Evolutionary conservation across 163 green algal species (phyloP), one percentile per base, ranked within the genome.

Genomic region (Dunaliella salina): DNA sequence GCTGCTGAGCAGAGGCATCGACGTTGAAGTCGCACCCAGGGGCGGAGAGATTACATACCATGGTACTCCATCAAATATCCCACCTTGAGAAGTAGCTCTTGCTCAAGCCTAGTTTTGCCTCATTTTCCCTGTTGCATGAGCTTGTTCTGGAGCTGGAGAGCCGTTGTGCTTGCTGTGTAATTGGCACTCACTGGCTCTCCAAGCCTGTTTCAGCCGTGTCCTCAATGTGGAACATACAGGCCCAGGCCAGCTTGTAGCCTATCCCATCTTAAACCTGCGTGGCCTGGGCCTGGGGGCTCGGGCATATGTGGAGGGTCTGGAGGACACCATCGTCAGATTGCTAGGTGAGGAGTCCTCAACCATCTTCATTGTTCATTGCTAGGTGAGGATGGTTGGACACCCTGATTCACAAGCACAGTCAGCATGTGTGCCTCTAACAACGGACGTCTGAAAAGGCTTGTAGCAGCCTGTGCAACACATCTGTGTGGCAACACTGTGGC

Each of bases 301-400:
- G 4, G 88, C 88, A 0, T 99, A 95, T 87, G 96, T 99, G 35
- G 97, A 99, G 88, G 89, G 86, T 0, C 89, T 99, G 29, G 96
- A 99, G 85, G 94, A 99, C 83, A 87, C 90, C 0, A 91, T 98
- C 80, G 87, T 99, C 0, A 72, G 81, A 5, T 92, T 90, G 1
- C 86, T 89, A 15, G 92, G 89, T 18, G 72, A 45, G 26, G 95
- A 93, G 67, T 32, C 33, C 83, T n/a, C n/a, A n/a, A 87, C 90
- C 0, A 91, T 98, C 80, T 86, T 99, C 0, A 72, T 80, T 75
- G 63, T 80, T 20, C 46, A 5, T 92, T 90, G 1, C 86, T 89
- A 15, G 92, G 89, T 18, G 69, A 79, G 29, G 8, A 30, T 33
- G 69, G 25, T 79, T 12, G 69, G 8, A 12, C 69, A 79, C 29